Base-by-base conservation (phyloP, 192 early-diverging fungal genomes). In the Linnemannia zychae region DNA sequence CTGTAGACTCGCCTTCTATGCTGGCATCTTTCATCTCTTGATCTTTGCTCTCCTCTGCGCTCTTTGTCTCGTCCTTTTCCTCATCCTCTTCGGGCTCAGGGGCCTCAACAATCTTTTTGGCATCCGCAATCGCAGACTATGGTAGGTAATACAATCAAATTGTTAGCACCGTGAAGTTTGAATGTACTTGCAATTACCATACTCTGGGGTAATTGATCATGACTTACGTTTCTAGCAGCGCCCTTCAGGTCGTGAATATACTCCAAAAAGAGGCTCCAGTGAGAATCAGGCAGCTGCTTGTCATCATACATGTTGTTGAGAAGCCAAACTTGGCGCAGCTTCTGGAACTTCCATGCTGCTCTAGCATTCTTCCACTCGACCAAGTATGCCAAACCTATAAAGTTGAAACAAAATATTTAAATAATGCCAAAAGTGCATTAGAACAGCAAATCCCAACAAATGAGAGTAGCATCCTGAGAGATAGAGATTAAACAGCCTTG, bases 321-420 rank as follows among this genome's bases (percentile, higher is more conserved):
- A 44, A 88, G 44, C 87, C 87, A 88, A 17, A 88, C 82, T 66
- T 88, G 87, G 17, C 81, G 81, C 24, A 81, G 34, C 76, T 88
- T 88, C 71, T 88, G 87, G 65, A 88, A 88, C 72, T 88, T 88
- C 87, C 87, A 88, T 49, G 77, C 74, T 20, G 60, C 76, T 33
- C 65, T 79, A 38, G 74, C 67, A 38, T 57, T 69, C 68, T 82
- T 81, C 87, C 87, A 87, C 18, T 76, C 80, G 5, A 82, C 65
- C 36, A 87, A 57, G 67, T 87, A 87, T 50, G 76, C 68, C 71
- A 87, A 72, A 1, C 80, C 86, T 87, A 76, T 18, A 9, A 74
- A 0, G n/a, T 70, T n/a, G 18, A 47, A 38, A 47, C 1, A 47
- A 3, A 40, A 49, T 6, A 1, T 15, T 15, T 3, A 22, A 71